Evolutionary conservation across 2,329 filamentous ascomycete species (phyloP), one percentile per base, ranked within the genome.

Genomic region (Sarocladiaceae sp.): DNA sequence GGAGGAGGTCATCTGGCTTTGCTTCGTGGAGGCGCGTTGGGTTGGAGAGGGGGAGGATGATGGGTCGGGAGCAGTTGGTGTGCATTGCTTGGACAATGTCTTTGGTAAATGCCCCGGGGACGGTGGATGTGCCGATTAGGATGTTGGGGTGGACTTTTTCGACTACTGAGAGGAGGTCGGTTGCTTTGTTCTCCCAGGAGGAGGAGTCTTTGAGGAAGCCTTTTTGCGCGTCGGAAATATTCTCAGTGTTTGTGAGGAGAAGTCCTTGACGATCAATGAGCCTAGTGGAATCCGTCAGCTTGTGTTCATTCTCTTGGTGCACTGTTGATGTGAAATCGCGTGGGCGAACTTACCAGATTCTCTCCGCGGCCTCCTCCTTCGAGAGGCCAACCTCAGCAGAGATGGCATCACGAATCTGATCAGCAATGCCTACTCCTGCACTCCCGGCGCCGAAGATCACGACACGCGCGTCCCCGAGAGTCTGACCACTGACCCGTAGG

Each of bases 21-120:
- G 90, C 91, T 68, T 96, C 91, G 64, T 95, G 90, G 0, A 96
- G 79, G 2, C 82, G 76, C 0, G 90, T 96, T 0, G 91, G 91
- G 66, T 96, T 96, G 2, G 87, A 93, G 1, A 96, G 78, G 0
- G 91, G 91, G 55, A 96, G 83, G 53, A 90, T 77, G 51, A 90
- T 82, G n/a, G 90, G 90, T 1, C 86, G 78, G 0, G 86, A 76
- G 2, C 87, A 80, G 60, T 91, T 80, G 31, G 78, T 75, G 2
- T 86, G 83, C 90, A 96, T 95, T 59, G 87, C 87, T 42, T 77
- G 75, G 11, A 95, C 75, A 25, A 90, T 71, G 2, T 88, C 79
- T 58, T 91, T 74, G 0, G 87, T 93, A 68, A 96, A 96, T 0
- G 88, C 73, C 2, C 80, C 81, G 0, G 89, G 86, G 10, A 84